phyloP scores from a whole-genome alignment of 129 eudicot genomes.

The Solidago caesia region DNA sequence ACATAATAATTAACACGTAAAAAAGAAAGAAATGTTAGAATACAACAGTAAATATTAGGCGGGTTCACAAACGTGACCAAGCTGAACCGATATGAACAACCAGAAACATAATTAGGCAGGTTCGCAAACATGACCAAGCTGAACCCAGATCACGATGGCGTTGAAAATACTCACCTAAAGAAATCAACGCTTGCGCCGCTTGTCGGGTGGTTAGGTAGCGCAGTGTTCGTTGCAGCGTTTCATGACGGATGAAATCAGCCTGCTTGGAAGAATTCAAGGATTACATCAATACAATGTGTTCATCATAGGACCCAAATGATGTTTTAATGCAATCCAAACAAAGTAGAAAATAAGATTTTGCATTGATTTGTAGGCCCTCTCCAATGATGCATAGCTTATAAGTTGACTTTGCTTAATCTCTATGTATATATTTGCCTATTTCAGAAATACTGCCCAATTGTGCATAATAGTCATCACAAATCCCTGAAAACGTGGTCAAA shows the following conservation, averaged over 20 bases:
- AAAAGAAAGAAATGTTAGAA: too few relatives aligned
- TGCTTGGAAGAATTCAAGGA: constrained; percentile 16
- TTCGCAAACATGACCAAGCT: constrained; percentile 66
- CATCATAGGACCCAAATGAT: too few relatives aligned
- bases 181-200: constrained; percentile 79
- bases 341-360: too few relatives aligned
- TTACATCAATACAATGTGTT: too few relatives aligned
- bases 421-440: neutral
- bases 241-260: constrained; percentile 88
- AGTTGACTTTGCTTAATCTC: too few relatives aligned
- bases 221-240: constrained; percentile 65
- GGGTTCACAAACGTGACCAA: too few relatives aligned
- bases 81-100: neutral
- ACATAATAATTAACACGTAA: too few relatives aligned
- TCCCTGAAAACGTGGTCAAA: neutral
- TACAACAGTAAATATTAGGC: too few relatives aligned
- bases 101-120: constrained; percentile 28
- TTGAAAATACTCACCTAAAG: constrained; percentile 81
- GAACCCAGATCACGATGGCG: constrained; percentile 73
- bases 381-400: too few relatives aligned
- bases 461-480: neutral
- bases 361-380: too few relatives aligned
- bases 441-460: neutral
- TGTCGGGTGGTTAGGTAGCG: constrained; percentile 64
- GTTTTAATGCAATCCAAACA: too few relatives aligned